phyloP scores from a whole-genome alignment of 1,139 yeast genomes.

The Arxiozyma heterogenica region DNA sequence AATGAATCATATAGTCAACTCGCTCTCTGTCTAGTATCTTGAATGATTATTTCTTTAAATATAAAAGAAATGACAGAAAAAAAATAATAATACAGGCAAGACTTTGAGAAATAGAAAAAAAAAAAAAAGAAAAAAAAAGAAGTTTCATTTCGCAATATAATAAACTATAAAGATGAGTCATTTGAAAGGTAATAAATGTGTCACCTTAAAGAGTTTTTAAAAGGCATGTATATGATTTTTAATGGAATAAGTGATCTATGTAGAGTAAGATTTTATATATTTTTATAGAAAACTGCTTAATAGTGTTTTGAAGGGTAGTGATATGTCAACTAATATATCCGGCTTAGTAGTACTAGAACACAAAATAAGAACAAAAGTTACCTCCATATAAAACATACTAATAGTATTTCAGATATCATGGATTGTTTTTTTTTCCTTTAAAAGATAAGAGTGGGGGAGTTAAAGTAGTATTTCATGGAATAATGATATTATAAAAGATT shows the following conservation, averaged over 20 bases:
- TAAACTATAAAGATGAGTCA: not conserved
- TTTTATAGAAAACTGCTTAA: not conserved
- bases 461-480: not conserved
- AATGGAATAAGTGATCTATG: not conserved
- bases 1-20: too few relatives aligned
- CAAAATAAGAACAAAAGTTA: not conserved
- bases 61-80: too few relatives aligned
- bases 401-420: not conserved
- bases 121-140: too few relatives aligned
- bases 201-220: not conserved
- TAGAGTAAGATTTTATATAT: not conserved
- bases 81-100: not conserved
- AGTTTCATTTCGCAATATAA: too few relatives aligned
- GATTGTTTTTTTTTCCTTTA: too few relatives aligned
- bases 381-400: too few relatives aligned
- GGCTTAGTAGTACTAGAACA: too few relatives aligned
- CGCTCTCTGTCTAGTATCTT: too few relatives aligned
- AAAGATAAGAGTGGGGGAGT: too few relatives aligned
- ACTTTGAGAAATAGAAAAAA: not conserved
- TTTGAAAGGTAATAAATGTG: not conserved
- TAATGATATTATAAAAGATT: too few relatives aligned
- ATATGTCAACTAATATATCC: not conserved
- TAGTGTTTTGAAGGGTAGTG: not conserved
- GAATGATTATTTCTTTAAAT: too few relatives aligned
- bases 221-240: not conserved